Evolutionary conservation across 108 stramenopile genomes (phyloP), one percentile per base, ranked within the genome.

Genomic region (Chaetoceros tenuissimus): DNA sequence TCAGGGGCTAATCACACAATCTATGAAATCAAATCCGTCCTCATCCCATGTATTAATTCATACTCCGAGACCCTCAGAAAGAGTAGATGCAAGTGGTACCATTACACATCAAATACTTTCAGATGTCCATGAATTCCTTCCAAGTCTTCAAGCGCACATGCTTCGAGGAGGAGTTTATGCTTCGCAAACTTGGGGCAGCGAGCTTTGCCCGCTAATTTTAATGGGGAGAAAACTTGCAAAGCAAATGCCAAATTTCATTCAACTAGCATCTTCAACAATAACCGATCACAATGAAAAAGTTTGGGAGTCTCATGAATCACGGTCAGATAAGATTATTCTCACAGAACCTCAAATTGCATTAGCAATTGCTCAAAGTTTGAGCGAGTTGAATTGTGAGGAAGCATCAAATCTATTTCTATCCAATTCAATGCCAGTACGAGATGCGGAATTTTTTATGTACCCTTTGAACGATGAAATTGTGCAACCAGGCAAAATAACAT

Each of bases 381-480:
- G 46, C 52, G 66, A 78, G 19, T 44, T 66, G 46, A 57, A 34
- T 26, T 24, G 25, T 17, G 55, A 61, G 23, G 27, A 29, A 50
- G 51, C 58, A 8, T 60, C 60, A 34, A 71, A 74, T 31, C 66
- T 86, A 49, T 89, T 89, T 75, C 61, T 96, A 31, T 94, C 95
- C 18, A 93, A 94, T 64, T 88, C 85, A 28, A 96, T 96, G 95
- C 90, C 95, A 19, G 79, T 94, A 48, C 66, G 95, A 24, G 95
- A 96, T 70, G 79, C 82, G 25, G 95, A 96, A 48, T 75, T 72
- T 43, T 96, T 93, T 63, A 67, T 94, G 7, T 88, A 92, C 60
- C 88, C 85, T 13, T 53, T 51, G 28, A 25, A 46, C 55, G 28
- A 46, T 23, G 10, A 0, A 16, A 2, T 20, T 23, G 23, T 3